Conservation (phyloP, 257 asterid genomes). For the Solanum arcanum region DNA sequence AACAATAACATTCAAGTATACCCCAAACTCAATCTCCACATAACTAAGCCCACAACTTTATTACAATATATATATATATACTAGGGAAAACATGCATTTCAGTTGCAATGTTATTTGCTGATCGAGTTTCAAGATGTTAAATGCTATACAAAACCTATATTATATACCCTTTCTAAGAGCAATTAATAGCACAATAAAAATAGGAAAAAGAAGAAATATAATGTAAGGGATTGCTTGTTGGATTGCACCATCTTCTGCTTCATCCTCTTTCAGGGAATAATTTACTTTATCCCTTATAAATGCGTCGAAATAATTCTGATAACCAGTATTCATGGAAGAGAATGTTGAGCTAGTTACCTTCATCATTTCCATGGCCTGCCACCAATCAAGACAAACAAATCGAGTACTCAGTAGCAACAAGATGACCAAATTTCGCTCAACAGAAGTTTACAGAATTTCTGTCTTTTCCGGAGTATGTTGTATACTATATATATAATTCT, state of each 20-base stretch:
- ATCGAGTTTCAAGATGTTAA: not conserved
- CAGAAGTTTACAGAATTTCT: not conserved
- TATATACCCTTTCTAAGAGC: conserved; percentile 18
- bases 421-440: not conserved
- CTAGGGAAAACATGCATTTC: not conserved
- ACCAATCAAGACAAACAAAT: not conserved
- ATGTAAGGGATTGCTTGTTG: conserved; percentile 49
- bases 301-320: conserved; percentile 71
- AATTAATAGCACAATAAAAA: conserved; percentile 42
- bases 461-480: not conserved
- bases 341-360: conserved; percentile 33
- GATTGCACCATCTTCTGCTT: conserved; percentile 37
- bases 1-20: too few relatives aligned
- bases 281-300: conserved; percentile 42
- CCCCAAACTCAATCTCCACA: too few relatives aligned
- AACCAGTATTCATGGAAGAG: conserved; percentile 28
- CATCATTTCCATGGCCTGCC: conserved; percentile 95
- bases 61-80: not conserved
- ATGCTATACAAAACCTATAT: not conserved
- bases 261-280: conserved; percentile 24
- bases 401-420: not conserved
- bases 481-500: not conserved
- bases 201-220: conserved; percentile 51
- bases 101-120: not conserved
- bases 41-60: too few relatives aligned